phyloP scores from a whole-genome alignment of 2,329 filamentous ascomycete species.

The Fusarium sp. region DNA sequence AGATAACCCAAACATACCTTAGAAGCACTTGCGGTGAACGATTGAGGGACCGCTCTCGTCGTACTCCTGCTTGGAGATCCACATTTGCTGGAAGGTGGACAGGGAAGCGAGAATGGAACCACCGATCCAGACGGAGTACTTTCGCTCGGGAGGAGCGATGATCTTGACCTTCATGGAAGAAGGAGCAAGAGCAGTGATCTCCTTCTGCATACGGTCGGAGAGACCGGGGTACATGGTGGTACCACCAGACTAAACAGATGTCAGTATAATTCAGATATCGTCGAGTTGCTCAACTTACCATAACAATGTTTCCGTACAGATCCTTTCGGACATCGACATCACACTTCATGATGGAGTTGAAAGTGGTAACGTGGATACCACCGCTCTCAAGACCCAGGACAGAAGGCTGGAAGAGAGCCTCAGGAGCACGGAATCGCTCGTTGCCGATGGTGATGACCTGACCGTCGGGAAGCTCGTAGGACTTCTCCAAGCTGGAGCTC shows the following conservation, averaged over 20 bases:
- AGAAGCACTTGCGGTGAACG: slow-evolving; percentile 99
- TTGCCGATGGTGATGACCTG: slow-evolving; percentile 99
- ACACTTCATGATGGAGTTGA: slow-evolving; percentile 99
- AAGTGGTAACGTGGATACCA: slow-evolving; percentile 99
- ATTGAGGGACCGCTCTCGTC: slow-evolving; percentile 99
- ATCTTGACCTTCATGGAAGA: slow-evolving; percentile 99
- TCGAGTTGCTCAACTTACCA: slow-evolving; percentile 74
- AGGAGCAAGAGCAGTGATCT: slow-evolving; percentile 98
- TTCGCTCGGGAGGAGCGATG: slow-evolving; percentile 99
- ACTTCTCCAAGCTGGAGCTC: slow-evolving; percentile 99
- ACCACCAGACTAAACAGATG: slow-evolving; percentile 85
- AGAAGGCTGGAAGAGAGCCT: slow-evolving; percentile 99
- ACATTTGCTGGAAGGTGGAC: slow-evolving; percentile 99
- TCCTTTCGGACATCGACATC: slow-evolving; percentile 99
- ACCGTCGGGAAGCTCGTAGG: slow-evolving; percentile 99
- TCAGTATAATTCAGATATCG: slow-evolving; percentile 48
- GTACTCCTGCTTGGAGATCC: slow-evolving; percentile 99
- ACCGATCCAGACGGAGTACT: slow-evolving; percentile 99
- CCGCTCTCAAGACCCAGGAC: slow-evolving; percentile 98
- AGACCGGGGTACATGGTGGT: slow-evolving; percentile 99
- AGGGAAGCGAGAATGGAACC: slow-evolving; percentile 99
- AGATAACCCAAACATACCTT: slow-evolving; percentile 68
- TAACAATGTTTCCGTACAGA: slow-evolving; percentile 99
- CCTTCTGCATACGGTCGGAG: slow-evolving; percentile 99
- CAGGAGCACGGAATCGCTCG: slow-evolving; percentile 99